Evolutionary conservation across 345 rosid genomes (phyloP).

Genomic region (Acer saccharum): DNA sequence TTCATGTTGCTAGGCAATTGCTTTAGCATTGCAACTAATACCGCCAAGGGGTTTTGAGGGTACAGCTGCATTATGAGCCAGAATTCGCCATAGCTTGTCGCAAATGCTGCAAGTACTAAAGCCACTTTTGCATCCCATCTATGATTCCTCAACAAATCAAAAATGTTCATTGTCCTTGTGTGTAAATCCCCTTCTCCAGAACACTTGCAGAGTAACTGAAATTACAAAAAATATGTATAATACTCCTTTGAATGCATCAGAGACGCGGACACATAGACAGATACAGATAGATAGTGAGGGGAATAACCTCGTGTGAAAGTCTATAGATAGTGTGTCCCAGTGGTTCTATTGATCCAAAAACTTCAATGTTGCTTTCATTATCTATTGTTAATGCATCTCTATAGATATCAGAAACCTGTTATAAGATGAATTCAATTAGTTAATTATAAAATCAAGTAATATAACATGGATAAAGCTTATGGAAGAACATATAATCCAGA

Average conservation of each 20-base stretch:
- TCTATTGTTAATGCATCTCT: constrained; percentile 21
- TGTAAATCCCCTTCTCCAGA: constrained; percentile 41
- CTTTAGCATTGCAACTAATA: constrained; percentile 55
- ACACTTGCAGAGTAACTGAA: constrained; percentile 56
- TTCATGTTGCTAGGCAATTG: constrained; percentile 46
- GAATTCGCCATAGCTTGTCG: constrained; percentile 59
- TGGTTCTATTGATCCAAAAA: constrained; percentile 45
- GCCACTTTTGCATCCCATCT: constrained; percentile 79
- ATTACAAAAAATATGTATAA: constrained; percentile 11
- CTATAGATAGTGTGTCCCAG: constrained; percentile 42
- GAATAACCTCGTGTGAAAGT: constrained; percentile 51
- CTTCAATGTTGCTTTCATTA: constrained; percentile 38
- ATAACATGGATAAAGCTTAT: background rate
- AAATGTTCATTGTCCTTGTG: constrained; percentile 49
- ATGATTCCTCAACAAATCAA: constrained; percentile 59
- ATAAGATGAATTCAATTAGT: background rate
- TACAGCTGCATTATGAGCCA: constrained; percentile 53
- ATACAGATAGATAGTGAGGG: background rate
- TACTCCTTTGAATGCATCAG: background rate
- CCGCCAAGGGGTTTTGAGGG: constrained; percentile 53
- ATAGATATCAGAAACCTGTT: constrained; percentile 38
- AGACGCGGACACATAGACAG: background rate
- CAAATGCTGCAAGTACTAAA: constrained; percentile 68
- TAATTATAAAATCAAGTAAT: background rate
- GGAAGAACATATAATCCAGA: constrained; percentile 5